These are phyloP conservation scores for Saccharomycopsis olivae DNA, from an alignment of 805 yeast species.

Conservation along the genomic window DNA sequence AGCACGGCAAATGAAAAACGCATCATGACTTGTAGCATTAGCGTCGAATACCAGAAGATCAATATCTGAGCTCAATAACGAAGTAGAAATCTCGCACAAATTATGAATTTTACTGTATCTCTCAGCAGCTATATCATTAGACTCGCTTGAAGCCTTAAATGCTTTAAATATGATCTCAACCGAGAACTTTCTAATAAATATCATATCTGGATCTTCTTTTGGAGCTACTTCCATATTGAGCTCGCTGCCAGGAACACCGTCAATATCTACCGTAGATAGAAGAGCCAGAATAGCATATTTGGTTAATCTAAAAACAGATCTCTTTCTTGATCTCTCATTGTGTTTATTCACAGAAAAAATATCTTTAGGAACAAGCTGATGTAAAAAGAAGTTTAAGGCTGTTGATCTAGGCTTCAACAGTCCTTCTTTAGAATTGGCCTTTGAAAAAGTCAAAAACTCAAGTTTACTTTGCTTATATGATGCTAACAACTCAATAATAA, in stretches of 20 bases:
- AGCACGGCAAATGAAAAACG: slow-evolving; percentile 50
- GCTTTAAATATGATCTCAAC: slow-evolving; percentile 58
- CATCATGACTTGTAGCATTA: slow-evolving; percentile 31
- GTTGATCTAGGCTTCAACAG: slow-evolving; percentile 60
- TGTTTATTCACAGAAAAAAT: slow-evolving; percentile 27
- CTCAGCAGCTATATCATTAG: slow-evolving; percentile 28
- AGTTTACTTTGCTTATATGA: slow-evolving; percentile 75
- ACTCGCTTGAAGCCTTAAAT: slow-evolving; percentile 38
- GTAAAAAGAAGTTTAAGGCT: slow-evolving; percentile 64
- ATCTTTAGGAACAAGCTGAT: slow-evolving; percentile 58
- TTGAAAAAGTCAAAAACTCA: slow-evolving; percentile 71
- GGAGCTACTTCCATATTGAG: slow-evolving; percentile 25
- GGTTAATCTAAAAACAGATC: slow-evolving; percentile 51
- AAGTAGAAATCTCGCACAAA: slow-evolving; percentile 35
- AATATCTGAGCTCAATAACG: slow-evolving; percentile 24
- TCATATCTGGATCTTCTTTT: slow-evolving; percentile 55
- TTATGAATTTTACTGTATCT: slow-evolving; percentile 48
- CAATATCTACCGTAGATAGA: slow-evolving; percentile 46
- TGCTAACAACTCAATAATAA: slow-evolving; percentile 57
- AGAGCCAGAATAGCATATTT: slow-evolving; percentile 51
- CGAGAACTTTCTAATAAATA: slow-evolving; percentile 62
- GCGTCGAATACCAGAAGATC: slow-evolving; percentile 20
- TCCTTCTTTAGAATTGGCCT: slow-evolving; percentile 30
- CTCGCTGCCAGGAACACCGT: slow-evolving; percentile 21
- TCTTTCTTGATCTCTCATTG: slow-evolving; percentile 39